Evolutionary conservation across 1,139 yeast species (phyloP), one percentile per base, ranked within the genome.

Genomic region (Sugiyamaella grinbergsii): DNA sequence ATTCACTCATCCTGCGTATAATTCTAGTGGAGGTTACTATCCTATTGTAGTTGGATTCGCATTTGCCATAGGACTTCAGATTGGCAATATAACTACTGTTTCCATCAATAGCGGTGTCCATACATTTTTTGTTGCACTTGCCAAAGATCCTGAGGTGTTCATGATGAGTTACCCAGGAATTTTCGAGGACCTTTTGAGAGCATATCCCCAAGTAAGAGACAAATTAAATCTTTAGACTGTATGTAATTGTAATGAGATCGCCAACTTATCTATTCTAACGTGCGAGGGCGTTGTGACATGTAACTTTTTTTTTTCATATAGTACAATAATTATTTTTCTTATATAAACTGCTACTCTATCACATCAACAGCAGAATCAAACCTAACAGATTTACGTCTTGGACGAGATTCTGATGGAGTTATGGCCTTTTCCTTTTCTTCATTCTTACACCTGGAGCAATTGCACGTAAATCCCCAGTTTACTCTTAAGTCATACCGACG

Each of bases 61-160:
- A 1, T 85, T 88, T 65, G 72, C 89, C 44, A 81, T 91, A 54
- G 79, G 93, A 0, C 73, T 87, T 37, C 96, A 91, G 70, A 79
- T 91, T 52, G 79, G 87, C 51, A 81, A 87, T 59, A 76, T 89
- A 54, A 74, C 90, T 19, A 80, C 83, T 54, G 82, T 85, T 19
- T 85, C 89, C 0, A 81, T 90, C 54, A 82, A 81, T 54, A 82
- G 91, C 1, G 97, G 97, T 11, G 80, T 85, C 1, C 81, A 95
- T 3, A 85, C 96, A 0, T 84, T 91, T 67, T 90, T 90, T 68
- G 84, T 90, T 44, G 93, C 95, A 0, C 75, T 88, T 65, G 93
- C 94, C 10, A 82, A 83, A 61, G 95, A 90, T 61, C 96, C 97
- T 0, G 94, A 89, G 60, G 83, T 89, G 5, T 84, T 85, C 75